Conservation (phyloP, 768 basidiomycete species). For the Agrocybe chaxingu region DNA sequence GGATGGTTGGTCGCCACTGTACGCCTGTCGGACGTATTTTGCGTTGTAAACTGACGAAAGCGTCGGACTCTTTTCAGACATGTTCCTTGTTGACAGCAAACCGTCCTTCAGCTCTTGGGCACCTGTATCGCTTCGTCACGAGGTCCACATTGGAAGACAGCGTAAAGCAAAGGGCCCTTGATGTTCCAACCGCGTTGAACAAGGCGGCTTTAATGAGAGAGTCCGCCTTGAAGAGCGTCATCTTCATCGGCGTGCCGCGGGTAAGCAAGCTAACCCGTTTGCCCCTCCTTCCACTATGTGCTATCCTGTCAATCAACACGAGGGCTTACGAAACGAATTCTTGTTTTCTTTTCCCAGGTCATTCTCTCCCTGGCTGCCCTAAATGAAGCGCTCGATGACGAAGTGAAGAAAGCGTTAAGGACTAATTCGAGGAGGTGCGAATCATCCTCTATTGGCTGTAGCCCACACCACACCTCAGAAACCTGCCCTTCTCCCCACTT, state of each 20-base stretch:
- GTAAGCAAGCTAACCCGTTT: constrained; percentile 41
- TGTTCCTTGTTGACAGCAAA: constrained; percentile 83
- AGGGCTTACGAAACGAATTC: constrained; percentile 5
- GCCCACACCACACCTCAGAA: not conserved
- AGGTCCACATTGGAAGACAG: constrained; percentile 36
- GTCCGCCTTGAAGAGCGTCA: constrained; percentile 83
- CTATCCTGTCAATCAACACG: not conserved
- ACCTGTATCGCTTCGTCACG: constrained; percentile 78
- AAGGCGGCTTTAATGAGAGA: constrained; percentile 87
- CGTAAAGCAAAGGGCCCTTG: constrained; percentile 33
- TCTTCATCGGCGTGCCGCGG: constrained; percentile 85
- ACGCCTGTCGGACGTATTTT: constrained; percentile 19
- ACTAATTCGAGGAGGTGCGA: constrained; percentile 61
- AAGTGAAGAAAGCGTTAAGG: constrained; percentile 71
- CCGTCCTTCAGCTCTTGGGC: constrained; percentile 72
- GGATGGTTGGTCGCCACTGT: constrained; percentile 83
- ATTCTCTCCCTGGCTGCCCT: constrained; percentile 81
- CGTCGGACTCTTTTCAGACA: constrained; percentile 45
- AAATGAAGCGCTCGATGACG: constrained; percentile 73
- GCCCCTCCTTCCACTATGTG: not conserved
- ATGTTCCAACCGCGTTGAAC: constrained; percentile 57
- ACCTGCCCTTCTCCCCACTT: not conserved
- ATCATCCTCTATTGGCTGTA: constrained; percentile 9
- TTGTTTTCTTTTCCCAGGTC: constrained; percentile 44
- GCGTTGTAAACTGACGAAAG: constrained; percentile 6